Evolutionary conservation across 495 filamentous ascomycete genomes (phyloP), one percentile per base, ranked within the genome.

Genomic region (Penicillium mononematosum): DNA sequence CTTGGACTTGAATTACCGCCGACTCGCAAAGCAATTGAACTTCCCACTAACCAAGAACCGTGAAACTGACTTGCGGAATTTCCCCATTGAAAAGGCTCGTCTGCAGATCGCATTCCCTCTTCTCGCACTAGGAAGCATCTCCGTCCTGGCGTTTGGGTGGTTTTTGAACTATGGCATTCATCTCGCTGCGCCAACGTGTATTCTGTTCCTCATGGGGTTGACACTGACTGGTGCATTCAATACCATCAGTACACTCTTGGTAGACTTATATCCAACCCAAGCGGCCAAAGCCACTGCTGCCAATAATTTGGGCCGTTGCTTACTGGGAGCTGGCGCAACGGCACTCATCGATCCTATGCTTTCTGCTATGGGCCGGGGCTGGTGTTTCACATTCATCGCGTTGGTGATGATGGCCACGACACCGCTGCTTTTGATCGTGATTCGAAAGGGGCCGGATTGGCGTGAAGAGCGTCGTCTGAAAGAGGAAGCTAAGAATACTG

Each of bases 321-420:
- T 88, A 39, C 68, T 91, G 5, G 87, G 88, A 2, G 88, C 88
- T 1, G 87, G 75, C 0, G 82, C 82, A 0, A 86, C 84, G 19
- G 88, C 84, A 1, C 70, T 83, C 10, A 82, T 91, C 48, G 76
- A 83, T 51, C 84, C 85, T 2, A 87, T 91, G 83, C 75, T 87
- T 22, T 68, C 80, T 20, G 78, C 70, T 0, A 83, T 90, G 73
- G 88, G 88, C 0, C 67, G 77, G 11, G 87, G 88, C 0, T 89
- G 86, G 85, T 82, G 83, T 24, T 90, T 85, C 65, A 90, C 85
- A 0, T 80, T 92, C 34, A 70, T 89, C 49, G 83, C 78, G 0
- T 53, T 78, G 3, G 58, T 87, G 10, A 85, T 83, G 65, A 46
- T 84, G 1, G 63, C 69, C 0, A 78, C 79, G 14, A 77, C 74